Base-by-base conservation (phyloP, 164 flowering plant genomes). In the Pachysandra terminalis region DNA sequence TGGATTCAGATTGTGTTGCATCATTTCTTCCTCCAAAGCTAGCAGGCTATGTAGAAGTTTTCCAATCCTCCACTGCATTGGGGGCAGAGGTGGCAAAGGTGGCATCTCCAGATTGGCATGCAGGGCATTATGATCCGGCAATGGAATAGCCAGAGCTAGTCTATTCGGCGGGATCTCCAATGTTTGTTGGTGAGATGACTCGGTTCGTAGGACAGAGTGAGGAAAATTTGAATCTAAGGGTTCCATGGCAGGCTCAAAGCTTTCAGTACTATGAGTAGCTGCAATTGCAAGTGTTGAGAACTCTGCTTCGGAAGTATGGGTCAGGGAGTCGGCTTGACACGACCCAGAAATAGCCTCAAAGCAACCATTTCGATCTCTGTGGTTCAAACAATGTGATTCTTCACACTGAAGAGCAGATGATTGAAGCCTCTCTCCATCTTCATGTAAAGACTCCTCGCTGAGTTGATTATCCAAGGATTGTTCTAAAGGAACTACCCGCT, bases 71-170 rank as follows among this genome's bases (percentile, higher is more conserved):
- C 99, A 92, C 55, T 89, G 90, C 74, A 88, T 74, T 26, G 98
- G 99, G 69, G 99, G 97, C 69, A 90, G 86, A 28, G 98, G 98
- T 53, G 98, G 96, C 81, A 95, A 74, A 32, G 94, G 89, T 51
- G 99, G 97, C 79, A 82, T 73, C 64, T 82, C 88, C 61, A 68
- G 41, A 56, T 59, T 73, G 53, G 59, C 72, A 56, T 69, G 72
- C 61, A 48, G 45, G 57, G 40, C 58, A 59, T 54, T 61, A 68
- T 27, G 52, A 61, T 60, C 64, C 7, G 55, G 56, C 23, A 69
- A 32, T 61, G 66, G 41, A 41, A 68, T n/a, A 59, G 41, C 72
- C 35, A 64, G 49, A 2, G 45, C 45, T 14, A 69, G 65, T 23
- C 53, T 54, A 53, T 22, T 26, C 68, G 32, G 57, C 28, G 27